Evolutionary conservation across 768 basidiomycete species (phyloP), one percentile per base, ranked within the genome.

Genomic region (Suillus lakei): DNA sequence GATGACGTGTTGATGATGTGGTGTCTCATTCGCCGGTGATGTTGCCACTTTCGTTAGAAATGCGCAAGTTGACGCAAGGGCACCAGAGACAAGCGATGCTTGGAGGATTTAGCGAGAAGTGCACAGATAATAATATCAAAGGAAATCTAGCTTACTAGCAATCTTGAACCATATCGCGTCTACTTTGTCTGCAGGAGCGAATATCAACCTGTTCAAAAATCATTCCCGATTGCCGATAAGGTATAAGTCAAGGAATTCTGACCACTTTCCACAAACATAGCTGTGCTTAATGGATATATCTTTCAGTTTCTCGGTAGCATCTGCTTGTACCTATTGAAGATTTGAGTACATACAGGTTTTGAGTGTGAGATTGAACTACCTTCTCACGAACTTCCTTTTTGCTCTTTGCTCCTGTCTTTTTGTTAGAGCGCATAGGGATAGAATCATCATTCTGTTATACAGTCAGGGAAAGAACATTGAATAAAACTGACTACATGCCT

Each of bases 381-480:
- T 88, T 79, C 73, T 92, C 91, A 48, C 90, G 84, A 8, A 89
- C 74, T 74, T 92, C 89, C 73, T 91, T 92, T 75, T 92, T 93
- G 69, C 89, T 90, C 76, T 84, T 88, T 0, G 82, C 81, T 7
- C 90, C 90, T 26, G 87, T 86, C 74, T 91, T 92, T 77, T 91
- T 92, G 71, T 80, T 92, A 6, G 87, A 83, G 7, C 89, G 87
- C 5, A 82, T 63, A 7, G 91, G 91, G 38, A 92, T 92, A 0
- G 87, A 82, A 4, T 77, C 74, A 64, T 92, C 88, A 60, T 88
- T 86, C 90, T 92, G 36, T 5, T 7, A n/a, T 16, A 54, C 32
- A 34, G 3, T 73, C 28, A 67, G 48, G 60, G 64, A 16, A n/a
- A 56, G 56, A 46, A 3, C 4, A 18, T 58, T 23, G 34, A 30